phyloP scores from a whole-genome alignment of 2,329 filamentous ascomycete genomes.

The Sporothrix phasma region DNA sequence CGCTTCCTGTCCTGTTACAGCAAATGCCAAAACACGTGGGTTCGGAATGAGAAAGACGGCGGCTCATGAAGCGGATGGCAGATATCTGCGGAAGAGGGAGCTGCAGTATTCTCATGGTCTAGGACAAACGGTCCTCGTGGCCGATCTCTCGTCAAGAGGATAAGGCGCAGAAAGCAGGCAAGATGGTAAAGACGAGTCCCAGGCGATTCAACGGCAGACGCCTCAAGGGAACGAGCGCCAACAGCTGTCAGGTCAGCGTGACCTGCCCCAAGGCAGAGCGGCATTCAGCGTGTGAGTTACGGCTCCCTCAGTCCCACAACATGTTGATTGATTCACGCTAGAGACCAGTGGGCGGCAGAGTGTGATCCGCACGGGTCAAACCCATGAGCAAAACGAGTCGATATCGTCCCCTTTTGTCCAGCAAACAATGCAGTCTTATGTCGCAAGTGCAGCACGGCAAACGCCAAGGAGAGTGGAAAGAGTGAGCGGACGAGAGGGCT shows the following conservation, averaged over 20 bases:
- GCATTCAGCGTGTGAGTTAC: background rate
- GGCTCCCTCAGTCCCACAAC: background rate
- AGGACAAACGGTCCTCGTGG: background rate
- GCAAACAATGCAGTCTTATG: background rate
- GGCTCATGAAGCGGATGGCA: no score
- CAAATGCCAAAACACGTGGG: slow-evolving; percentile 10
- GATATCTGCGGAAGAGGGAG: background rate
- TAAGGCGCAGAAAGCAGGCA: slow-evolving; percentile 2
- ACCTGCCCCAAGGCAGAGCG: background rate
- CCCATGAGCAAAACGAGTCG: background rate
- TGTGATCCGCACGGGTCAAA: slow-evolving; percentile 19
- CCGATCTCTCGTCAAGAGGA: background rate
- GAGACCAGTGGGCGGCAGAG: slow-evolving; percentile 10
- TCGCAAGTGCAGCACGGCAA: background rate
- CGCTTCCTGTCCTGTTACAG: slow-evolving; percentile 8
- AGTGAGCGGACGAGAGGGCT: background rate
- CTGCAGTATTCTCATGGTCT: background rate
- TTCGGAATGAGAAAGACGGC: background rate
- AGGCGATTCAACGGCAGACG: background rate
- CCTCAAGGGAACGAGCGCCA: slow-evolving; percentile 4
- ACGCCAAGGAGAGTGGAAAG: background rate
- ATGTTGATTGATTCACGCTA: slow-evolving; percentile 15
- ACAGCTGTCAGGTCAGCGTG: background rate
- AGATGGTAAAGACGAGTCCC: background rate
- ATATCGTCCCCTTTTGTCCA: background rate